Evolutionary conservation across 495 filamentous ascomycete species (phyloP).

Genomic region (Daldinia caldariorum): DNA sequence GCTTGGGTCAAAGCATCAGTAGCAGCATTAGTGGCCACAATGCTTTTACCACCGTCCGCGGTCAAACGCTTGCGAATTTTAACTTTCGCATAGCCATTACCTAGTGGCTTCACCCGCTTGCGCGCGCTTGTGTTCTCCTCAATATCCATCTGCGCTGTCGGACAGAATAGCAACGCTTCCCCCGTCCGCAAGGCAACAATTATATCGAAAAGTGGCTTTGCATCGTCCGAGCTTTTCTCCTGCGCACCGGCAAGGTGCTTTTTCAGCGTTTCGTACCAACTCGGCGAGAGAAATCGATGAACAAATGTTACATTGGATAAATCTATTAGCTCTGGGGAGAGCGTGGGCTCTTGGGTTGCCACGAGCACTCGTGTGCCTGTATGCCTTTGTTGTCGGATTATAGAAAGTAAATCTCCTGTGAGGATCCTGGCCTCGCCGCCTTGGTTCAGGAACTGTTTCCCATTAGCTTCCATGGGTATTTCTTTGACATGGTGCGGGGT

Average conservation of each 20-base stretch:
- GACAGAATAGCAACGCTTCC: not conserved
- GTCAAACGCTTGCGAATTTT: slow-evolving; percentile 3
- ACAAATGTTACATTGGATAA: slow-evolving; percentile 67
- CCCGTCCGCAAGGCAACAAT: not conserved
- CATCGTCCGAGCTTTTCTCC: not conserved
- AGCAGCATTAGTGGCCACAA: slow-evolving; percentile 1
- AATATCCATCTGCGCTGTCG: not conserved
- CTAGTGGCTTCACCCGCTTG: not conserved
- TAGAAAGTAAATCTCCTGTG: slow-evolving; percentile 63
- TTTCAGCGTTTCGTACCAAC: slow-evolving; percentile 62
- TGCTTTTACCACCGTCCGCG: not conserved
- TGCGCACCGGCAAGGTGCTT: slow-evolving; percentile 50
- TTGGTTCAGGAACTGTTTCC: not conserved
- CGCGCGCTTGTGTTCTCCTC: not conserved
- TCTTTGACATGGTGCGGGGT: slow-evolving; percentile 30
- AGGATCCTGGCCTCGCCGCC: slow-evolving; percentile 42
- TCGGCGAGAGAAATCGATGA: slow-evolving; percentile 67
- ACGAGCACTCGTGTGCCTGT: slow-evolving; percentile 64
- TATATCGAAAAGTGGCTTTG: not conserved
- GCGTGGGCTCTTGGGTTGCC: slow-evolving; percentile 71
- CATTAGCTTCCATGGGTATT: not conserved
- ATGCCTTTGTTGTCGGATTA: slow-evolving; percentile 68
- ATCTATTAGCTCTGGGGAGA: slow-evolving; percentile 64
- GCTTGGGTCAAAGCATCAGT: not conserved
- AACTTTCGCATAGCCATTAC: not conserved